Conservation (phyloP, 257 asterid genomes). For the Misopates orontium region DNA sequence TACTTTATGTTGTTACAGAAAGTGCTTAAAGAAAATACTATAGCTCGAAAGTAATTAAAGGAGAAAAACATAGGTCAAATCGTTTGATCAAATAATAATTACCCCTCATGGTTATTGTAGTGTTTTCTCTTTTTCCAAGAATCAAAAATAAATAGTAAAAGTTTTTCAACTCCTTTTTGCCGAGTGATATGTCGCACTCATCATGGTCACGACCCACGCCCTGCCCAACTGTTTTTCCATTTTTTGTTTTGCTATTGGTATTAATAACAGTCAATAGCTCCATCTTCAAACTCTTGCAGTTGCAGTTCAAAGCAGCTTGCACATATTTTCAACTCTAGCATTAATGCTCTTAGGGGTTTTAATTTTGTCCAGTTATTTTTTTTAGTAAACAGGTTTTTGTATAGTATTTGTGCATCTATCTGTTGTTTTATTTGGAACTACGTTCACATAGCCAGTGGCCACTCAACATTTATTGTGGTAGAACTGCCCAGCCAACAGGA, state of each 20-base stretch:
- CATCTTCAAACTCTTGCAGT: conserved; percentile 10
- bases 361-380: too few relatives aligned
- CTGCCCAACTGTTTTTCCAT: background rate
- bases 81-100: background rate
- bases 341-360: too few relatives aligned
- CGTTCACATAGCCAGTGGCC: background rate
- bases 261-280: conserved; percentile 23
- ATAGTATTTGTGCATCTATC: too few relatives aligned
- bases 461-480: conserved; percentile 16
- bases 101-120: background rate
- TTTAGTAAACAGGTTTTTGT: too few relatives aligned
- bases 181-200: conserved; percentile 52
- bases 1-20: background rate
- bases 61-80: conserved; percentile 9
- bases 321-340: background rate
- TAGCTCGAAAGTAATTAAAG: too few relatives aligned
- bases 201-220: conserved; percentile 30
- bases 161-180: conserved; percentile 30
- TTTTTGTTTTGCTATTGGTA: background rate
- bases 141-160: conserved; percentile 9
- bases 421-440: background rate
- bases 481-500: background rate
- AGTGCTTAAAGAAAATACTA: too few relatives aligned
- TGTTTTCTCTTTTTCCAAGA: conserved; percentile 37
- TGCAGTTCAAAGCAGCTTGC: conserved; percentile 22